These are phyloP conservation scores for Scedosporium dehoogii DNA, from an alignment of 2,329 filamentous ascomycete genomes.

Conservation along the genomic window DNA sequence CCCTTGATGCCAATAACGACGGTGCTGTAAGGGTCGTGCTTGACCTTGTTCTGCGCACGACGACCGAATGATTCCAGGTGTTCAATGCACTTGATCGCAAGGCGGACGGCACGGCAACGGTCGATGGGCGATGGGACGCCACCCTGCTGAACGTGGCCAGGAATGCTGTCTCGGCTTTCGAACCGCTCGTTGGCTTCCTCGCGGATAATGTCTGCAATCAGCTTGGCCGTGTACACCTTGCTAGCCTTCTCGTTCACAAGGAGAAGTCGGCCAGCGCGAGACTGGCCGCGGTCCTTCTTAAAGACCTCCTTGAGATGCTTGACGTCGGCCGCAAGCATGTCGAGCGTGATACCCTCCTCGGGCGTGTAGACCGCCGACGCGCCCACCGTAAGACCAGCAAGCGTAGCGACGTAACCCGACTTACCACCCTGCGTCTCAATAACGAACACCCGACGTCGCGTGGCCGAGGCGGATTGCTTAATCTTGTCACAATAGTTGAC, in stretches of 20 bases:
- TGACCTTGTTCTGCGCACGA: slow-evolving; percentile 56
- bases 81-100: slow-evolving; percentile 90
- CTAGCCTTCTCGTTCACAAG: slow-evolving; percentile 95
- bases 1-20: slow-evolving; percentile 89
- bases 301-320: slow-evolving; percentile 82
- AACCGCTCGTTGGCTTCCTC: slow-evolving; percentile 89
- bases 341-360: slow-evolving; percentile 87
- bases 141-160: slow-evolving; percentile 90
- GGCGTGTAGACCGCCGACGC: slow-evolving; percentile 92
- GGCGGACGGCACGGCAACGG: slow-evolving; percentile 78
- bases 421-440: slow-evolving; percentile 95
- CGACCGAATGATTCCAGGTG: slow-evolving; percentile 73
- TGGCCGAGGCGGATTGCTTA: slow-evolving; percentile 91
- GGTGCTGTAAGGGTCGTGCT: slow-evolving; percentile 61
- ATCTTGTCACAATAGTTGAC: slow-evolving; percentile 96
- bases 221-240: slow-evolving; percentile 79
- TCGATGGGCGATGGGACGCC: slow-evolving; percentile 94
- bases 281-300: slow-evolving; percentile 73
- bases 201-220: slow-evolving; percentile 91
- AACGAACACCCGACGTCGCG: slow-evolving; percentile 87
- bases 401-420: slow-evolving; percentile 85
- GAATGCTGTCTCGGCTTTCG: slow-evolving; percentile 83
- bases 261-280: slow-evolving; percentile 83
- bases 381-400: slow-evolving; percentile 84
- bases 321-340: slow-evolving; percentile 88